Evolutionary conservation across 1,284 basidiomycete species (phyloP).

Genomic region (Papiliotrema flavescens): DNA sequence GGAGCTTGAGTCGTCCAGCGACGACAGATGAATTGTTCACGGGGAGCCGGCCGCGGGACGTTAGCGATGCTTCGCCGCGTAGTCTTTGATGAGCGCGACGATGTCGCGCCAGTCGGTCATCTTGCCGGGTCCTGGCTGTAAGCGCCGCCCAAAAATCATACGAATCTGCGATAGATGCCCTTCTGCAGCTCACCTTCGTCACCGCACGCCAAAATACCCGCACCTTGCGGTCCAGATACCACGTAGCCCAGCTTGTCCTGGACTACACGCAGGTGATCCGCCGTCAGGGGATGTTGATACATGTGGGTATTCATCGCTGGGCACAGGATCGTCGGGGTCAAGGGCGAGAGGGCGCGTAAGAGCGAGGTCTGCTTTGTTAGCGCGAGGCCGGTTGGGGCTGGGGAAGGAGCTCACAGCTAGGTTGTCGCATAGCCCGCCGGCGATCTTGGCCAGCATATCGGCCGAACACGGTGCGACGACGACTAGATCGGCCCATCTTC

Average conservation of each 20-base stretch:
- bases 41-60: neutral
- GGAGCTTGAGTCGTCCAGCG: too few species aligned
- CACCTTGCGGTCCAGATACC: constrained; percentile 66
- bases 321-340: constrained; percentile 80
- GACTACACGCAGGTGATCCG: constrained; percentile 69
- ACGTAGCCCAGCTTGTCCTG: constrained; percentile 71
- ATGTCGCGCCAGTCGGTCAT: constrained; percentile 81
- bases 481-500: constrained; percentile 93
- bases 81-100: constrained; percentile 36
- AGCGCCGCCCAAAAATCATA: neutral
- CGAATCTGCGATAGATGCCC: neutral
- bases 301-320: constrained; percentile 99
- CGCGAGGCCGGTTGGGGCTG: neutral
- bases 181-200: constrained; percentile 65
- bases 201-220: constrained; percentile 72
- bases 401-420: constrained; percentile 62
- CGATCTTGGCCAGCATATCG: constrained; percentile 90
- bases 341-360: constrained; percentile 76
- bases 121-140: constrained; percentile 67
- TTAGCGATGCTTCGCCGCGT: constrained; percentile 11
- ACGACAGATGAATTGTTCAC: too few species aligned
- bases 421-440: constrained; percentile 84
- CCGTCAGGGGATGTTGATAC: constrained; percentile 92
- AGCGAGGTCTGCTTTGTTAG: constrained; percentile 67
- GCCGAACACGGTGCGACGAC: constrained; percentile 92